phyloP scores from a whole-genome alignment of 2,329 filamentous ascomycete genomes.

The Trichoderma guizhouense region DNA sequence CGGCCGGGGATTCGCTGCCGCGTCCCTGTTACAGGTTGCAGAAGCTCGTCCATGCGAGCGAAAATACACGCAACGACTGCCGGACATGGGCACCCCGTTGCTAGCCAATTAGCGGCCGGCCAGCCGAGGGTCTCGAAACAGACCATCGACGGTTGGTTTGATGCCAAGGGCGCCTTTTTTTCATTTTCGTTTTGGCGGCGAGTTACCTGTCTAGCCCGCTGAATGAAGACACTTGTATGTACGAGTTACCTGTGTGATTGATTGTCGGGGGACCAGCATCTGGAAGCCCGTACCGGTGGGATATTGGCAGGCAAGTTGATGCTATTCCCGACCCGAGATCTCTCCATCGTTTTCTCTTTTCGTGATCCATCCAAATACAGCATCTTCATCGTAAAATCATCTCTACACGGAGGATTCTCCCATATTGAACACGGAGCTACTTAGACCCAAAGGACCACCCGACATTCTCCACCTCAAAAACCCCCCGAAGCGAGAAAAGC shows the following conservation, averaged over 20 bases:
- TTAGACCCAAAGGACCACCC: not conserved
- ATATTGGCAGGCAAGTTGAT: not conserved
- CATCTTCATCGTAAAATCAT: not conserved
- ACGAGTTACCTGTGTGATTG: not conserved
- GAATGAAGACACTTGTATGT: not conserved
- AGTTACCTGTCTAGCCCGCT: not conserved
- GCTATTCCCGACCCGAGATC: not conserved
- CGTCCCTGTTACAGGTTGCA: conserved; percentile 11
- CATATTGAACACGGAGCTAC: not conserved
- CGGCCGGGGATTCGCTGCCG: conserved; percentile 10
- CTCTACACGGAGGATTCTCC: not conserved
- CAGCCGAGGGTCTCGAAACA: conserved; percentile 13
- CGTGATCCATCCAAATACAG: not conserved
- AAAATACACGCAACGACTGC: not conserved
- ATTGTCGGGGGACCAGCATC: not conserved
- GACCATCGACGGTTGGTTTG: conserved; percentile 6
- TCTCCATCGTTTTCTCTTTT: not conserved
- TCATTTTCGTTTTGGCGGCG: not conserved
- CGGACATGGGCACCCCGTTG: not conserved
- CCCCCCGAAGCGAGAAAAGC: not conserved
- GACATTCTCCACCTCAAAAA: not conserved
- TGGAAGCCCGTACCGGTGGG: not conserved
- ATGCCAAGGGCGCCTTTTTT: conserved; percentile 12
- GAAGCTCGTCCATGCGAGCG: not conserved
- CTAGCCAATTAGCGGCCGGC: conserved; percentile 6